Base-by-base conservation (phyloP, 2,329 filamentous ascomycete genomes). In the Fusarium foetens region DNA sequence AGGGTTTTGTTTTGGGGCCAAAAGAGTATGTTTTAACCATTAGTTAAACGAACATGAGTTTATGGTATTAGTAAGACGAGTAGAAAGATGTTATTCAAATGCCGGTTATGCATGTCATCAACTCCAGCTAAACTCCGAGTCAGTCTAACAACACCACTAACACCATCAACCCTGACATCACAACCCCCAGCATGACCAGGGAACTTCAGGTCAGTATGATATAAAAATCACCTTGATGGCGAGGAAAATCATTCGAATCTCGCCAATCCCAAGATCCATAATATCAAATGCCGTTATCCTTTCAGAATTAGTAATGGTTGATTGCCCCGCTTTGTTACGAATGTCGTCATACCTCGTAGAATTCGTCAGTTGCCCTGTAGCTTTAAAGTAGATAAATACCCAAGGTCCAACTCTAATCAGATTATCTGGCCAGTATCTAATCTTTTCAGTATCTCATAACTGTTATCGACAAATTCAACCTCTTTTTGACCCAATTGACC, bases 271-370 rank as follows among this genome's bases (percentile, higher is more conserved):
- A 38, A 51, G 58, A 42, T 52, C 29, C 42, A 29, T 51, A 38
- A 38, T 31, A 60, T 25, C 33, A 35, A 36, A 65, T 70, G 64
- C 51, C 46, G 66, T 70, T 58, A 41, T 42, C 33, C 64, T 49
- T 54, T 59, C 27, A 41, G 23, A 52, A 72, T 70, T 68, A 64
- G 66, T 71, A 71, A 71, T 71, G 33, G 11, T 23, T 36, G 12
- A 31, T 35, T 54, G 59, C 70, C 70, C 70, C 70, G 63, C 70
- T 63, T 57, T 54, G 53, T 49, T 46, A 35, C 27, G 52, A 73
- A 72, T 72, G 70, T 72, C 70, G 70, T 72, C 70, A 72, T 72
- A 57, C 42, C 46, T 29, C 51, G 42, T 38, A 53, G 38, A 55
- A 66, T 65, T 49, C 29, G 48, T 43, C 17, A 39, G 59, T 49